Base-by-base conservation (phyloP, 139 green algal species). In the Closterium sp. region DNA sequence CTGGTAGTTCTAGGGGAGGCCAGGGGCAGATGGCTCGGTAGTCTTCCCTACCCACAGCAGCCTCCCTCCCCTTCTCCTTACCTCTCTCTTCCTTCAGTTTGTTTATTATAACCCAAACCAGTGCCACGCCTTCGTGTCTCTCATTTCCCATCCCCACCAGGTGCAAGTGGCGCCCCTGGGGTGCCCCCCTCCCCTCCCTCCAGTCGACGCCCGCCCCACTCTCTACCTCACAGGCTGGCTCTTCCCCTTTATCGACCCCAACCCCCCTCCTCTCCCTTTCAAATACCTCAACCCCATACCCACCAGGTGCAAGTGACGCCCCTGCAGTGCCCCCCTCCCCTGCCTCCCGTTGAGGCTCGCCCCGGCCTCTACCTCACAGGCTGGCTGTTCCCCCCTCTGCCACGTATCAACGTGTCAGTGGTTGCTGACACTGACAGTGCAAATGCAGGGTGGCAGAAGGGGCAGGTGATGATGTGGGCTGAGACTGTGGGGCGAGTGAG, bases 341-440 rank as follows among this genome's bases (percentile, higher is more conserved):
- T 79, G 2, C 62, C 62, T 24, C 17, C 19, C 2, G 93, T 94
- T 2, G 91, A 94, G 50, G 91, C 28, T 5, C 91, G 91, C 28
- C 73, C 79, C 34, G 91, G 91, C n/a, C 42, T 93, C 11, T 93
- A 92, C 45, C 45, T 94, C 29, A 42, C 93, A 31, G 91, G 91
- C n/a, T 86, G 45, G 28, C 10, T 94, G 3, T 31, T 50, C 31
- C 91, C 91, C 30, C 88, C 91, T 13, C 45, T 94, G 30, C 13
- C 27, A 27, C 62, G 70, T 30, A 88, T 94, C 27, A 94, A 92
- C 13, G 89, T 94, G 19, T 88, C 91, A 50, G 91, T 94, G 17
- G n/a, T 89, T 13, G 70, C 73, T 27, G 45, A 88, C 27, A 32
- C 50, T 30, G 88, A 70, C 30, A 94, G 91, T 50, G 88, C 89